Percentiles rank a stretch among this genome's conserved stretches.
These are phyloP conservation scores for Adenanthera pavonina DNA, from an alignment of 306 rosid genomes.

Conservation along the genomic window DNA sequence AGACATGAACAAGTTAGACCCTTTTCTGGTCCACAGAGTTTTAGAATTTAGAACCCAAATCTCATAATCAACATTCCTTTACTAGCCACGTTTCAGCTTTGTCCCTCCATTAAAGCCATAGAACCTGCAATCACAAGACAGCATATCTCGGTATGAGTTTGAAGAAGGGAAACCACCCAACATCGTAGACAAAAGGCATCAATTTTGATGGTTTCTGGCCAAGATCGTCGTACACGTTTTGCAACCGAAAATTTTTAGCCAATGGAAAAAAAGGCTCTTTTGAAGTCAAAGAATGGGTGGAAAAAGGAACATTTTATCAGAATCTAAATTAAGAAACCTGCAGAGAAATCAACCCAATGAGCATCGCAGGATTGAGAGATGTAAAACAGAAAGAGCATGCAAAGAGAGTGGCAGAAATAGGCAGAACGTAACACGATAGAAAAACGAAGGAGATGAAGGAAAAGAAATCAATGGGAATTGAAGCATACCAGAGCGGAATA, in stretches of 20 bases:
- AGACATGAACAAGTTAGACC: constrained; percentile 35
- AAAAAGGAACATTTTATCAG: constrained; percentile 30
- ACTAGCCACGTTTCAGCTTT: constrained; percentile 38
- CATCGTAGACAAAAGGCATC: constrained; percentile 46
- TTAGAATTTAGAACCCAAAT: constrained; percentile 29
- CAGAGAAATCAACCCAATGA: background rate
- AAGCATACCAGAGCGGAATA: constrained; percentile 33
- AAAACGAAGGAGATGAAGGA: constrained; percentile 24
- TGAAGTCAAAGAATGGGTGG: constrained; percentile 18
- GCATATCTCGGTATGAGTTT: constrained; percentile 38
- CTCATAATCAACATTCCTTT: constrained; percentile 49
- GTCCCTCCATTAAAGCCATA: constrained; percentile 36
- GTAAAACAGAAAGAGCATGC: background rate
- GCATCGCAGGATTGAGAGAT: background rate
- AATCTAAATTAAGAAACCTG: constrained; percentile 2
- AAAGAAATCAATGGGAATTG: background rate
- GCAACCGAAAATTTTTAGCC: background rate
- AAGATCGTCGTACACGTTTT: constrained; percentile 38
- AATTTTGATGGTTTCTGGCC: constrained; percentile 34
- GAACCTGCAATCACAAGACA: constrained; percentile 46
- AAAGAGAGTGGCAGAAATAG: background rate
- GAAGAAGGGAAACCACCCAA: constrained; percentile 35
- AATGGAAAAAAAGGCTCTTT: background rate
- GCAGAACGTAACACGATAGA: background rate
- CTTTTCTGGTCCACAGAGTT: constrained; percentile 40